Evolutionary conservation across 192 early-diverging fungal genomes (phyloP).

Genomic region (Backusella psychrophila): DNA sequence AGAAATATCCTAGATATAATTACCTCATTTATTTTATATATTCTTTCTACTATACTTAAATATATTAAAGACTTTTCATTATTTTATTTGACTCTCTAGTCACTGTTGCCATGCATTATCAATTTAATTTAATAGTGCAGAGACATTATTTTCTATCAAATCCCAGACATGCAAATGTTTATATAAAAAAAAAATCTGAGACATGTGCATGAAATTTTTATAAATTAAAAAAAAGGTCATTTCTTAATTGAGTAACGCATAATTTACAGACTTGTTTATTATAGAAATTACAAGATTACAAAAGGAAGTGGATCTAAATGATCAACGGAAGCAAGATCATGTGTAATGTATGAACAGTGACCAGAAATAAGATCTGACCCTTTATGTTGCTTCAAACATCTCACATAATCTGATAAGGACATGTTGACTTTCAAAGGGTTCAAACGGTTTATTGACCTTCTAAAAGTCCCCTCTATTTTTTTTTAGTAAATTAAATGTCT

Average conservation of each 20-base stretch:
- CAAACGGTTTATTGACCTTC: too few species aligned
- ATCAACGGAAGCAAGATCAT: not conserved
- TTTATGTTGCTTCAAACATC: not conserved
- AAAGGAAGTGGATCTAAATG: not conserved
- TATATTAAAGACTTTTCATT: not conserved
- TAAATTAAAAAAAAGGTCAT: not conserved
- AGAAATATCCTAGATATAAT: not conserved
- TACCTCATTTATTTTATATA: not conserved
- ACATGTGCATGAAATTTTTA: not conserved
- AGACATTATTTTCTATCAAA: not conserved
- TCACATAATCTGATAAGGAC: not conserved
- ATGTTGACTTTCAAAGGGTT: not conserved
- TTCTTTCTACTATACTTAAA: not conserved
- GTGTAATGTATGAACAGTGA: not conserved
- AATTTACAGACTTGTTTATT: not conserved
- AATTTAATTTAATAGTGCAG: not conserved
- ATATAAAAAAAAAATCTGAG: not conserved
- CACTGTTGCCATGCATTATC: not conserved
- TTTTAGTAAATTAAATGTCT: too few species aligned
- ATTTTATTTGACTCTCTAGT: not conserved
- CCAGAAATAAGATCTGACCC: not conserved
- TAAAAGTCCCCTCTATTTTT: too few species aligned
- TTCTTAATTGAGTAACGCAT: not conserved
- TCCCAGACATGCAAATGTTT: not conserved
- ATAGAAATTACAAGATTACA: not conserved